Evolutionary conservation across 768 basidiomycete genomes (phyloP), one percentile per base, ranked within the genome.

Genomic region (Myochromella boudieri): DNA sequence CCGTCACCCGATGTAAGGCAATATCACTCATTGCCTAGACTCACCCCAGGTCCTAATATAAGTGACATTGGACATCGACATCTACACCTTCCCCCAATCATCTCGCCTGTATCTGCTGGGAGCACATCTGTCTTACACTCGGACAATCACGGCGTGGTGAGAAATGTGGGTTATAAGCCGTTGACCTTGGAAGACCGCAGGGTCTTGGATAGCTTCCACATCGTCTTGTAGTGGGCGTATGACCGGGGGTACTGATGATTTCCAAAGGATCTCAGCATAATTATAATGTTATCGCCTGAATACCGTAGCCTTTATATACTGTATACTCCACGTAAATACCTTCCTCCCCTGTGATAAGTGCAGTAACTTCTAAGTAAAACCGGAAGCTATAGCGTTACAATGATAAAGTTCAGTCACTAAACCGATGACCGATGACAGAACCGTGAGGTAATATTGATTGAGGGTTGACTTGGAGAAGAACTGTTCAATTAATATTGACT

Each of bases 121-220:
- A 43, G 42, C 33, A 42, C 53, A 26, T 34, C 28, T 47, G 21
- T 57, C 47, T 32, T 52, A 64, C n/a, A 66, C 64, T 31, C 65
- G 64, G 26, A 67, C 63, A 28, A 51, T 51, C 25, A 58, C 54
- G 22, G 49, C 61, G 27, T 53, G 53, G 28, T 38, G 26, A 42
- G 44, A 38, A 20, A 46, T 5, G 33, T 51, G 14, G 46, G 44
- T 5, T 74, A 71, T 65, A 69, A 68, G 24, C 70, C 65, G 52
- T 69, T 68, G 39, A 80, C 80, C 6, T 67, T 75, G 36, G 82
- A 84, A 59, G 82, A 84, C 60, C 75, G 73, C 46, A 71, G 80
- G 44, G 78, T 72, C n/a, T 59, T 84, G 44, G 73, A 72, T 52
- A 76, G 77, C 36, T 76, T 84, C 57, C 76, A 76, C 34, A 71